phyloP scores from a whole-genome alignment of 2,329 filamentous ascomycete genomes.

The Fonsecaea pedrosoi region DNA sequence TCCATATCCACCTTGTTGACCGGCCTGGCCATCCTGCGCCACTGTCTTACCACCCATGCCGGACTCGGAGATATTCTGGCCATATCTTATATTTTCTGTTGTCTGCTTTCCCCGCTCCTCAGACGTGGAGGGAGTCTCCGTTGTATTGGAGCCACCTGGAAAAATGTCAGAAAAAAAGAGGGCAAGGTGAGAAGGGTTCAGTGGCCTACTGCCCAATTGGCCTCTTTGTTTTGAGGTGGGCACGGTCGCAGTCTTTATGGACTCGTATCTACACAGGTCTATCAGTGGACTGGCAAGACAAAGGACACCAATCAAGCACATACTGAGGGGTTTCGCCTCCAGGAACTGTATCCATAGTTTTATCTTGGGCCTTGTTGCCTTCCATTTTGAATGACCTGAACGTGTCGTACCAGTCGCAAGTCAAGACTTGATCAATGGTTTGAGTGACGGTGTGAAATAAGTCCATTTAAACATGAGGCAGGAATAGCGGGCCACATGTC shows the following conservation, averaged over 20 bases:
- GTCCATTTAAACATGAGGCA: slow-evolving; percentile 35
- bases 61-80: slow-evolving; percentile 62
- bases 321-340: slow-evolving; percentile 68
- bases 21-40: slow-evolving; percentile 46
- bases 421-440: slow-evolving; percentile 36
- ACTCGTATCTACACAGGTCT: slow-evolving; percentile 60
- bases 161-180: slow-evolving; percentile 24
- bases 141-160: slow-evolving; percentile 32
- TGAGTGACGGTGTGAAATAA: slow-evolving; percentile 38
- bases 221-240: slow-evolving; percentile 62
- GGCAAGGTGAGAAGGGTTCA: neutral
- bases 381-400: slow-evolving; percentile 34
- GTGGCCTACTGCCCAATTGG: slow-evolving; percentile 60
- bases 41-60: slow-evolving; percentile 63
- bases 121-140: slow-evolving; percentile 18
- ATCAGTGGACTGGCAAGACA: slow-evolving; percentile 1
- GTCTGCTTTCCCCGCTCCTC: slow-evolving; percentile 49
- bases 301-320: slow-evolving; percentile 31
- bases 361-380: slow-evolving; percentile 35
- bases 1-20: slow-evolving; percentile 46
- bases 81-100: slow-evolving; percentile 62
- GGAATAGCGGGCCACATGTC: neutral
- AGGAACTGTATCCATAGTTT: slow-evolving; percentile 64
- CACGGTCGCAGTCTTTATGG: slow-evolving; percentile 57
- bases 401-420: slow-evolving; percentile 38